These are phyloP conservation scores for Fraxinus dipetala DNA, from an alignment of 305 asterid species.

Conservation along the genomic window DNA sequence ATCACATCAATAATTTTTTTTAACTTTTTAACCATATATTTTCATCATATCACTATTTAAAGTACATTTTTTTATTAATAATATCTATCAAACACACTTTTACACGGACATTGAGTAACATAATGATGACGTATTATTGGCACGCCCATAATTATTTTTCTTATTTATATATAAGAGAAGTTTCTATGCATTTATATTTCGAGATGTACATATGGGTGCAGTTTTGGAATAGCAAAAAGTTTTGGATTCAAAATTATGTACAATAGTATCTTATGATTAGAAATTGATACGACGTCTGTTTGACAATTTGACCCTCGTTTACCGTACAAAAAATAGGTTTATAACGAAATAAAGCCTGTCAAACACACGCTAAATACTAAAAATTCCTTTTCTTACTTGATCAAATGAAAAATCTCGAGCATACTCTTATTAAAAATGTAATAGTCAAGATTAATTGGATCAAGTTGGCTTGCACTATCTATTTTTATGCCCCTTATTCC, in stretches of 20 bases:
- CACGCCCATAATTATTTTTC: constrained; percentile 6
- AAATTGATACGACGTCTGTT: background rate
- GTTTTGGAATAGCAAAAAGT: background rate
- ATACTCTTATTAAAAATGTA: too few species aligned
- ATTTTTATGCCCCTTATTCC: background rate
- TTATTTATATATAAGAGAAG: too few species aligned
- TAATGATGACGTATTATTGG: background rate
- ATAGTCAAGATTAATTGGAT: too few species aligned
- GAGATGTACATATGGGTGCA: too few species aligned
- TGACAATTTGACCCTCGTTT: background rate
- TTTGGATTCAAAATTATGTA: background rate
- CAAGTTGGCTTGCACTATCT: background rate
- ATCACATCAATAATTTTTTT: too few species aligned
- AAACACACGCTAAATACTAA: background rate
- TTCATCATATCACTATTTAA: too few species aligned
- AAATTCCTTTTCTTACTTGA: background rate
- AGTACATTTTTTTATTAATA: too few species aligned
- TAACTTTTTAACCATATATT: too few species aligned
- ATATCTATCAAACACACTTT: too few species aligned
- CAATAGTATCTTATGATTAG: background rate
- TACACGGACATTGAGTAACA: too few species aligned
- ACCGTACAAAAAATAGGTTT: background rate
- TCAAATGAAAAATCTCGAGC: background rate
- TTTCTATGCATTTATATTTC: too few species aligned
- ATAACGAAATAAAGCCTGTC: background rate